These are phyloP conservation scores for Candida hungchunana DNA, from an alignment of 805 yeast species.

Conservation along the genomic window DNA sequence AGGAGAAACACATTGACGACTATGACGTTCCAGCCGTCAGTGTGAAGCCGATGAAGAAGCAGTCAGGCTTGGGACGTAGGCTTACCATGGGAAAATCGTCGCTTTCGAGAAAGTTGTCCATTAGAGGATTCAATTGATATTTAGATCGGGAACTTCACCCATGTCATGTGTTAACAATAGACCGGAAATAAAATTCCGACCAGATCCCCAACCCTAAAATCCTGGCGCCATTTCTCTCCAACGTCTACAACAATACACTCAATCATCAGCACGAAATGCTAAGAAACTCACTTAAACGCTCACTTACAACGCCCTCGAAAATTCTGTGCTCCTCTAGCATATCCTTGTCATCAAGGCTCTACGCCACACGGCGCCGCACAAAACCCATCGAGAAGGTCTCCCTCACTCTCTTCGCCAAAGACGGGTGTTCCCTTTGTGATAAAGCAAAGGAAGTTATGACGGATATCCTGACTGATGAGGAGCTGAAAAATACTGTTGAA, in stretches of 20 bases:
- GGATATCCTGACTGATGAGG: conserved; percentile 34
- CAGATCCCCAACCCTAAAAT: too few relatives aligned
- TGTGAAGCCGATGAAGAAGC: conserved; percentile 32
- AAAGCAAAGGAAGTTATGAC: conserved; percentile 53
- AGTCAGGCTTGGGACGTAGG: conserved; percentile 30
- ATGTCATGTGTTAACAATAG: too few relatives aligned
- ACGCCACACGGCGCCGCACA: too few relatives aligned
- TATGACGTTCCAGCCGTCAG: conserved; percentile 37
- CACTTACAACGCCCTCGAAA: too few relatives aligned
- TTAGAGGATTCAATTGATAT: conserved; percentile 20
- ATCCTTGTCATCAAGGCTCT: too few relatives aligned
- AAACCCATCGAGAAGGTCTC: conserved; percentile 19
- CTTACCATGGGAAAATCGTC: conserved; percentile 33
- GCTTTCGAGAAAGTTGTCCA: conserved; percentile 31
- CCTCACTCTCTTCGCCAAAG: conserved; percentile 63
- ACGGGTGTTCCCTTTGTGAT: conserved; percentile 64
- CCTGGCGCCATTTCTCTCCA: too few relatives aligned
- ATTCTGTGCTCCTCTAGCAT: too few relatives aligned
- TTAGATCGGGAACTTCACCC: not conserved
- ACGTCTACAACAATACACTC: too few relatives aligned
- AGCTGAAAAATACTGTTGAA: conserved; percentile 27
- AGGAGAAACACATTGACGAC: conserved; percentile 31
- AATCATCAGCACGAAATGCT: too few relatives aligned
- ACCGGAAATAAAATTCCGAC: too few relatives aligned
- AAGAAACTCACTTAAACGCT: too few relatives aligned